Conservation (phyloP, 2,329 filamentous ascomycete species). For the Penicillium sp. region DNA sequence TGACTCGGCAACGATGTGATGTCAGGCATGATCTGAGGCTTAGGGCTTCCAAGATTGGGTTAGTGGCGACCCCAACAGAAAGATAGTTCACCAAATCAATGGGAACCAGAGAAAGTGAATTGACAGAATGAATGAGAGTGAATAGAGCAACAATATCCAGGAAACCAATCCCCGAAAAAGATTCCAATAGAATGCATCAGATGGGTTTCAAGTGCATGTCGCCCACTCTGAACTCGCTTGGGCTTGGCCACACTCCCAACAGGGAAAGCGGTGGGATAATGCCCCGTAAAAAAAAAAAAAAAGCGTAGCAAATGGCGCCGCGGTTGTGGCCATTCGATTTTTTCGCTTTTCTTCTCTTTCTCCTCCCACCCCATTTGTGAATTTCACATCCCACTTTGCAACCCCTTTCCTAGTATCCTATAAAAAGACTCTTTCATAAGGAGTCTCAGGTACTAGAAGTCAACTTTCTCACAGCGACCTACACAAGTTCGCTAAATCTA, state of each 20-base stretch:
- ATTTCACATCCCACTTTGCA: slow-evolving; percentile 15
- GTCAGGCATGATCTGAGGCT: slow-evolving; percentile 26
- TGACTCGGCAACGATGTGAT: slow-evolving; percentile 25
- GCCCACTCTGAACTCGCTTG: slow-evolving; percentile 16
- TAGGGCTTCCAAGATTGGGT: slow-evolving; percentile 18
- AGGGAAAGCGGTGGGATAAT: slow-evolving; percentile 15
- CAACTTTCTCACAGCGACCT: slow-evolving; percentile 22
- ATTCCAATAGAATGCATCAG: background rate
- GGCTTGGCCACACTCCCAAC: slow-evolving; percentile 1
- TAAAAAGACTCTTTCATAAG: slow-evolving; percentile 24
- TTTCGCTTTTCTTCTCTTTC: slow-evolving; percentile 18
- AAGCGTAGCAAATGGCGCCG: slow-evolving; percentile 18
- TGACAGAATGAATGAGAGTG: slow-evolving; percentile 8
- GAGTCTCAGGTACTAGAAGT: slow-evolving; percentile 30
- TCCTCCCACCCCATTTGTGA: slow-evolving; percentile 21
- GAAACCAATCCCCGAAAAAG: background rate
- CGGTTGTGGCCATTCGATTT: slow-evolving; percentile 17
- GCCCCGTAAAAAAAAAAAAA: slow-evolving; percentile 17
- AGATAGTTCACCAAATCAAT: slow-evolving; percentile 8
- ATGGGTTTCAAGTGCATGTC: background rate
- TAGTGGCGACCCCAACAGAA: slow-evolving; percentile 8
- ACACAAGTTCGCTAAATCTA: slow-evolving; percentile 30
- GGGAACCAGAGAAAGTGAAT: slow-evolving; percentile 14
- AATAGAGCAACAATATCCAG: slow-evolving; percentile 5
- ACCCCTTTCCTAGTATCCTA: slow-evolving; percentile 23